Base-by-base conservation (phyloP, 768 basidiomycete genomes). In the Cubamyces lactineus region DNA sequence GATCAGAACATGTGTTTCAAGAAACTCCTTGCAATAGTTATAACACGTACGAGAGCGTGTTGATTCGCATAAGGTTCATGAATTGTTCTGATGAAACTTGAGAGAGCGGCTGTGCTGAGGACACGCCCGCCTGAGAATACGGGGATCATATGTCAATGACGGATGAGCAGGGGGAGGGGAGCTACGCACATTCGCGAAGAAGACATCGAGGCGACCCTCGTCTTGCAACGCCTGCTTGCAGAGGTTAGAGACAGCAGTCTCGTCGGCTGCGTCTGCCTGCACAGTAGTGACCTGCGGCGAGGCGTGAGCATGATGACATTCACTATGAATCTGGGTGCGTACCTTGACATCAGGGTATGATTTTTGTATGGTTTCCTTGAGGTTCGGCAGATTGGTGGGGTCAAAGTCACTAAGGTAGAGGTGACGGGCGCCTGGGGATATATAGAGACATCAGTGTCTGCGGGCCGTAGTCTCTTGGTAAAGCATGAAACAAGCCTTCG, bases 191-290 rank as follows among this genome's bases (percentile, higher is more conserved):
- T 98, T 97, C 38, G 96, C 96, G 71, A 95, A 98, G 80, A 97
- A 97, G 65, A 96, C 87, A 67, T 98, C 96, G 13, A 98, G 79
- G 61, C 86, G 82, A 9, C 94, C 94, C 71, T 96, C 88, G 62
- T 97, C 94, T 45, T 82, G 75, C 34, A 94, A 69, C 2, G 90
- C 92, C 59, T 79, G 86, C 59, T 87, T 77, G 72, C 94, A 94
- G 1, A 94, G 72, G 6, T 74, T 76, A 21, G 83, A 78, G 58
- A 97, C 87, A 11, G 87, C 82, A 13, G 74, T 67, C 55, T 94
- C 88, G 69, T 93, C 86, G 19, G 94, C 87, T 15, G 94, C 95
- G 72, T 98, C 96, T 15, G 85, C 94, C 70, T 87, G 84, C 38
- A 89, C 69, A 12, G 79, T 82, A 1, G 91, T 91, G n/a, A 87